Base-by-base conservation (phyloP, 805 yeast species). In the Candida awuae region DNA sequence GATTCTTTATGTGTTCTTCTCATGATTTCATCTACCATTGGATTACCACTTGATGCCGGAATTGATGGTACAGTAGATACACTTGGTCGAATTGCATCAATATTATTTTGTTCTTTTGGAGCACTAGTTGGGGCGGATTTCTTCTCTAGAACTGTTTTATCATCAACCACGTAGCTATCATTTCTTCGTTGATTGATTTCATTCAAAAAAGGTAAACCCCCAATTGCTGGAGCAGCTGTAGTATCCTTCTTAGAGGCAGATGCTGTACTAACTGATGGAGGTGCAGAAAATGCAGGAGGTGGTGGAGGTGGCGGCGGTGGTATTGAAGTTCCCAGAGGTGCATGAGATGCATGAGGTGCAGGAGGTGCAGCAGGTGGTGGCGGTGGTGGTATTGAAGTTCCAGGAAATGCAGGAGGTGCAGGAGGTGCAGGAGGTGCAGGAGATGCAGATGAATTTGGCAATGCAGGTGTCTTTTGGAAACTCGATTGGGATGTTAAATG, bases 131-230 rank as follows among this genome's bases (percentile, higher is more conserved):
- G 45, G 1, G 58, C 47, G 2, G 39, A 7, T n/a, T 34, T 23
- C 18, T 42, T 46, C 10, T 29, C 29, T 48, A 54, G 36, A 42
- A 50, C 55, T 8, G 42, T 34, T 13, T 39, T 46, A 16, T 50
- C 57, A 38, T 67, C 75, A n/a, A 75, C 63, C 12, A 73, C 78
- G 52, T 63, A 53, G 1, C 68, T 43, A 16, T 76, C 77, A 45
- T 70, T 66, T 54, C 81, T 63, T 52, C 70, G 73, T 29, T 70
- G 66, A 44, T 75, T 73, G 35, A 77, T 76, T 42, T 75, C 73
- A 1, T 76, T 76, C 35, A 76, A 62, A 48, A 77, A 76, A 6
- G 84, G 82, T 18, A 75, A 53, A 0, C 66, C 70, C 1, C 74
- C 75, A 49, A 50, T 46, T 7, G 63, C 50, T 5, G 68, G 55